phyloP scores from a whole-genome alignment of 352 stramenopile genomes.

The Pythium dissotocum region DNA sequence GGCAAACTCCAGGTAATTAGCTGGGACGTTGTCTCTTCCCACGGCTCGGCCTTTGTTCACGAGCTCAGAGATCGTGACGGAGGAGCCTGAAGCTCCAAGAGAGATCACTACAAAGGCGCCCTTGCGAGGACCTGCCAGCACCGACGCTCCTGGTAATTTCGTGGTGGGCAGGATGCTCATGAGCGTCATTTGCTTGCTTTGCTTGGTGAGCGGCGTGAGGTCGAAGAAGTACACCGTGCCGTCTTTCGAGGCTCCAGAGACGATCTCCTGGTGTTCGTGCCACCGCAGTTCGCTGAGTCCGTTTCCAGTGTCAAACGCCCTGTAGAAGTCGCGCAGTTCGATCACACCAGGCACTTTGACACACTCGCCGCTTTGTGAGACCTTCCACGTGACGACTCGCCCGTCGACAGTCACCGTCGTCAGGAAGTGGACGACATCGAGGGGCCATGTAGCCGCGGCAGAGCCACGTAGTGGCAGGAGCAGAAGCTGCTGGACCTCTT shows the following conservation, averaged over 20 bases:
- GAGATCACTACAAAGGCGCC: slow-evolving; percentile 49
- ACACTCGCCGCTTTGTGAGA: slow-evolving; percentile 42
- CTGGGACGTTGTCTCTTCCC: slow-evolving; percentile 52
- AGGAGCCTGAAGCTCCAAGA: slow-evolving; percentile 37
- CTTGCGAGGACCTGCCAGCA: slow-evolving; percentile 48
- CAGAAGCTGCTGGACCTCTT: slow-evolving; percentile 71
- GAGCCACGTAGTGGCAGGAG: slow-evolving; percentile 42
- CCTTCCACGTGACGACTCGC: slow-evolving; percentile 65
- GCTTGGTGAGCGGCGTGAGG: slow-evolving; percentile 43
- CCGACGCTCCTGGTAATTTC: slow-evolving; percentile 47
- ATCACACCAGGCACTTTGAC: slow-evolving; percentile 32
- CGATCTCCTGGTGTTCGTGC: slow-evolving; percentile 54
- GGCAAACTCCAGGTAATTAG: slow-evolving; percentile 59
- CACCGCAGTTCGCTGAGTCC: slow-evolving; percentile 67
- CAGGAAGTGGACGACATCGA: slow-evolving; percentile 38
- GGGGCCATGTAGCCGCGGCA: slow-evolving; percentile 5
- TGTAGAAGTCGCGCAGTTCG: slow-evolving; percentile 61
- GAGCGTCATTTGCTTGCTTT: slow-evolving; percentile 47
- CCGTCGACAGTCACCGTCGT: slow-evolving; percentile 60
- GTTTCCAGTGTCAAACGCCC: slow-evolving; percentile 54
- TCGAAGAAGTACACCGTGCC: slow-evolving; percentile 77
- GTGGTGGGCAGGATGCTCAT: slow-evolving; percentile 47
- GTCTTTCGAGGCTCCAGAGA: slow-evolving; percentile 58
- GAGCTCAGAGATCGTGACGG: slow-evolving; percentile 56
- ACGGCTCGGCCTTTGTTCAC: slow-evolving; percentile 52